Base-by-base conservation (phyloP, 1,284 basidiomycete species). In the Fomitopsis schrenkii region DNA sequence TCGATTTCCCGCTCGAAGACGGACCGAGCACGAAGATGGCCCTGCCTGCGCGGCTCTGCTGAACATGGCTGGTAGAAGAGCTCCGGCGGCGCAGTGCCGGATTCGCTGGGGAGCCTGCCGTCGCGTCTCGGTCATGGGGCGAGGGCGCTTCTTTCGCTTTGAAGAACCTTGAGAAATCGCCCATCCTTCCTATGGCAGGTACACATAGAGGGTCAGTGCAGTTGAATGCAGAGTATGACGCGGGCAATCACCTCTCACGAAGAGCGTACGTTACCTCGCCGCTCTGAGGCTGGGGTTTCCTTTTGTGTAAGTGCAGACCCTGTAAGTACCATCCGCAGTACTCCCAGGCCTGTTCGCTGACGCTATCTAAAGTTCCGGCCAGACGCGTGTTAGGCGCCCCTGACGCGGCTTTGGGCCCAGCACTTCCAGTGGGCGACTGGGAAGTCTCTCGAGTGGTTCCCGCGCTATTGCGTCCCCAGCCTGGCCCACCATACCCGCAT, bases 1-100 rank as follows among this genome's bases (percentile, higher is more conserved):
- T 87, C 30, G 86, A 86, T 72, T 88, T 88, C 19, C 85, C 86
- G 8, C 82, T 84, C 12, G 86, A 86, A 68, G 86, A 84, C 44
- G 86, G 84, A 3, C 85, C 86, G 38, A 87, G 73, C 46, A 88
- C 70, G 66, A 79, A 76, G 30, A 74, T 62, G 5, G 69, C 67
- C 4, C 40, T 30, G 36, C 45, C 50, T 26, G 17, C 26, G 15
- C 30, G 19, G 12, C 40, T 42, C n/a, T 44, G 7, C 30, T 22
- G 3, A 10, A 22, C 22, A 17, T 26, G 9, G 26, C 9, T 44
- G 48, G 48, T 5, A 50, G 48, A 50, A 15, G 28, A 50, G 46
- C 26, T 50, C 28, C 48, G 19, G 48, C 30, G 48, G 48, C 10
- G 46, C 48, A 50, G 17, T 30, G 19, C 22, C 10, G 45, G 45